Base-by-base conservation (phyloP, 2,329 filamentous ascomycete genomes). In the Microcyclospora pomicola region DNA sequence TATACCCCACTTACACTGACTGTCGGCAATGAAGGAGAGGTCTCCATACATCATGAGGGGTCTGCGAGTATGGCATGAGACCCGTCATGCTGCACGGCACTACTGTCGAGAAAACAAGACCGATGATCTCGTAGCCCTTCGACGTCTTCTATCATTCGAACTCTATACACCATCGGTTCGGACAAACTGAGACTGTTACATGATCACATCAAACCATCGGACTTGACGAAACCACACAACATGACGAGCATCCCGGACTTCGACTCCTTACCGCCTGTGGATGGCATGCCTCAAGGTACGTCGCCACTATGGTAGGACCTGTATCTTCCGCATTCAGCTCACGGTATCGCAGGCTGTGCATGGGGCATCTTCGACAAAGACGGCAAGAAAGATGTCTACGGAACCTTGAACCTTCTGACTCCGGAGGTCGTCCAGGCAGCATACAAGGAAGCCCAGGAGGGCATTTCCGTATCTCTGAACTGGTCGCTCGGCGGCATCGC, bases 351-450 rank as follows among this genome's bases (percentile, higher is more conserved):
- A 52, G 49, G 55, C 41, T 52, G 49, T 37, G 52, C 41, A 27
- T 69, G 66, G 66, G 63, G 65, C 3, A 36, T 67, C 4, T 63
- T 61, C 38, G 66, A 66, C 37, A 59, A 62, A 34, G 56, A 63
- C 35, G 64, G 60, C 28, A 49, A 60, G 31, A 60, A 63, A 33
- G 65, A 68, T 45, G 42, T 60, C 9, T 55, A 58, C 31, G 66
- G 66, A 2, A 63, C 58, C 1, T 47, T 69, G 19, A 69, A 70
- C 42, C 53, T 64, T 3, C 52, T 69, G 14, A 68, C 64, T 0
- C 57, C 60, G 1, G 59, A 62, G 4, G 59, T 64, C 1, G 58
- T 68, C 15, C 53, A 58, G 34, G 52, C 51, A 14, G 66, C 65
- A 5, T 59, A 59, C 19, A 49, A 52, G 3, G 65, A 69, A 42